These are phyloP conservation scores for Ophiocordyceps camponoti-leonardi DNA, from an alignment of 2,329 filamentous ascomycete genomes.

Conservation along the genomic window DNA sequence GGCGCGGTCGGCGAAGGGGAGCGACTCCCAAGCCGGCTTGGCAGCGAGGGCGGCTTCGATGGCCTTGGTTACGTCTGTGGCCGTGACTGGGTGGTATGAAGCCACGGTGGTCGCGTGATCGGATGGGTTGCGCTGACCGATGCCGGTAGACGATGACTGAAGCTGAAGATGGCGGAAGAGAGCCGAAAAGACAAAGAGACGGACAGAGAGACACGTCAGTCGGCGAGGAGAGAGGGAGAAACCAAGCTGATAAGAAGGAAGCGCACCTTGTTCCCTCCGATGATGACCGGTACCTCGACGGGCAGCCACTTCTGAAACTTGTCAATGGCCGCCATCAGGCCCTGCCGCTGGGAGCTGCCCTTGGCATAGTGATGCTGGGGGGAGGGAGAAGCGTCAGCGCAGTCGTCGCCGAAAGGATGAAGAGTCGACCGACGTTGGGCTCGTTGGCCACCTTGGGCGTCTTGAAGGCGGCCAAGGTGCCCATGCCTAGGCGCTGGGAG, in stretches of 20 bases:
- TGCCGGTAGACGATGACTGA: slow-evolving; percentile 43
- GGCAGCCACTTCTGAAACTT: slow-evolving; percentile 50
- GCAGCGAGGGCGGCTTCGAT: slow-evolving; percentile 77
- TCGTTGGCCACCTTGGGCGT: slow-evolving; percentile 79
- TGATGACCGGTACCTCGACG: slow-evolving; percentile 63
- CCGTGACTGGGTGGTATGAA: slow-evolving; percentile 66
- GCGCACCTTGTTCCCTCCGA: too few relatives aligned
- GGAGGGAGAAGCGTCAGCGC: not conserved
- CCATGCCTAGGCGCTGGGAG: slow-evolving; percentile 15
- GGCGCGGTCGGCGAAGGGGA: slow-evolving; percentile 81
- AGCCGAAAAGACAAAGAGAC: too few relatives aligned
- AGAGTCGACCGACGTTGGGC: slow-evolving; percentile 57
- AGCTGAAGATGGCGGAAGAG: too few relatives aligned
- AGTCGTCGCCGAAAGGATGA: not conserved
- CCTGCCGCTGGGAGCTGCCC: slow-evolving; percentile 61
- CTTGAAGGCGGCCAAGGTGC: slow-evolving; percentile 70
- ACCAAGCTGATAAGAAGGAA: too few relatives aligned
- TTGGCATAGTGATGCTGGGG: slow-evolving; percentile 73
- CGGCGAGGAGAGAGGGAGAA: too few relatives aligned
- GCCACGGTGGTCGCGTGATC: slow-evolving; percentile 63
- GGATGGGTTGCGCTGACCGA: slow-evolving; percentile 63
- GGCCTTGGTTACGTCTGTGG: slow-evolving; percentile 57
- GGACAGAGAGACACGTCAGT: too few relatives aligned
- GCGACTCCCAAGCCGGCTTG: slow-evolving; percentile 67
- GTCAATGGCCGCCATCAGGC: slow-evolving; percentile 57